These are phyloP conservation scores for Chrysopogon serrulatus DNA, from an alignment of 176 grass and related monocot species.

Conservation along the genomic window DNA sequence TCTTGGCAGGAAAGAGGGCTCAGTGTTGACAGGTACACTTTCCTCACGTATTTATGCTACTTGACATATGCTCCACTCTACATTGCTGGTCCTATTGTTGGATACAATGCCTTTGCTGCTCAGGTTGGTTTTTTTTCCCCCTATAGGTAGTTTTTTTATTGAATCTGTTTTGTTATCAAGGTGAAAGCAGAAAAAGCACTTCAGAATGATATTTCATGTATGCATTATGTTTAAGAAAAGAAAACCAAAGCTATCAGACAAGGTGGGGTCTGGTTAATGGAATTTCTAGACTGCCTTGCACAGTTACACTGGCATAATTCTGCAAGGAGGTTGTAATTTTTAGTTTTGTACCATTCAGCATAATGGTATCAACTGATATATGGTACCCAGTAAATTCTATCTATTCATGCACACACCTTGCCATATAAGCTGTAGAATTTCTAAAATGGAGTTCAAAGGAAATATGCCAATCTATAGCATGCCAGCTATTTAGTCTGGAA, in stretches of 20 bases:
- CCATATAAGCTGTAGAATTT: not conserved
- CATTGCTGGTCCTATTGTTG: constrained; percentile 89
- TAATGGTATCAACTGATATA: not conserved
- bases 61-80: constrained; percentile 94
- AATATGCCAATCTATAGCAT: not conserved
- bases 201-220: constrained; percentile 1
- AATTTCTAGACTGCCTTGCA: not conserved
- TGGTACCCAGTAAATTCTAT: not conserved
- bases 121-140: constrained; percentile 65
- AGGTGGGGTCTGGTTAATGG: not conserved
- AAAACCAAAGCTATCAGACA: not conserved
- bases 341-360: not conserved
- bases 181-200: constrained; percentile 9
- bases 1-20: constrained; percentile 71
- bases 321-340: not conserved
- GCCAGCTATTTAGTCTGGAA: not conserved
- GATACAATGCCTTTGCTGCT: constrained; percentile 89
- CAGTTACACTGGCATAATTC: not conserved
- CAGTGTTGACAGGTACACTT: constrained; percentile 67
- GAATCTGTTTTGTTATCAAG: not conserved
- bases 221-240: not conserved
- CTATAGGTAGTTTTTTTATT: not conserved
- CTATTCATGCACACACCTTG: not conserved
- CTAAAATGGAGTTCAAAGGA: not conserved
- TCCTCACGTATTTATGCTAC: constrained; percentile 80